phyloP scores from a whole-genome alignment of 768 basidiomycete genomes.

The Calocybe cyanea region DNA sequence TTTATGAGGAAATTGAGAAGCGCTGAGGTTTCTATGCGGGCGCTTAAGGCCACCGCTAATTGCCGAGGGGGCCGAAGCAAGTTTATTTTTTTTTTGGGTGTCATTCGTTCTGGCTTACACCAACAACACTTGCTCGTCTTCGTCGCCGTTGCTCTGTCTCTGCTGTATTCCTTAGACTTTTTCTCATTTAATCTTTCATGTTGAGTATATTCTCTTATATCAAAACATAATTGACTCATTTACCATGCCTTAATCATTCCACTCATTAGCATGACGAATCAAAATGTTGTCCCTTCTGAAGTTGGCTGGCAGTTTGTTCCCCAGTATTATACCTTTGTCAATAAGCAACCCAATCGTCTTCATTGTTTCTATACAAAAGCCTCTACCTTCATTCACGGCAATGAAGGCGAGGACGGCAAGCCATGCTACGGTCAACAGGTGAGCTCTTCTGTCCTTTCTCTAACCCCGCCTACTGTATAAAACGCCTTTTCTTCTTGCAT shows the following conservation, averaged over 20 bases:
- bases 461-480: not conserved
- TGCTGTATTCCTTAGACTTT: constrained; percentile 35
- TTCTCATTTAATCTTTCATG: constrained; percentile 30
- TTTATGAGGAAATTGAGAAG: not conserved
- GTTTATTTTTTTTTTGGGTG: constrained; percentile 29
- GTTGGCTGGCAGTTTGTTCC: constrained; percentile 99
- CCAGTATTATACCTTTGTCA: constrained; percentile 99
- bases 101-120: constrained; percentile 24
- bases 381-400: constrained; percentile 95
- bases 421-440: constrained; percentile 94
- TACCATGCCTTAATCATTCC: not conserved
- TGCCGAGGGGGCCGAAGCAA: constrained; percentile 24
- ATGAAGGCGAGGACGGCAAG: constrained; percentile 91
- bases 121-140: constrained; percentile 17
- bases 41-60: constrained; percentile 14
- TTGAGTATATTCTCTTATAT: constrained; percentile 12
- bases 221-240: not conserved
- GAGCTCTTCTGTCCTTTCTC: constrained; percentile 21
- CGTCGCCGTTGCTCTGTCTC: constrained; percentile 19
- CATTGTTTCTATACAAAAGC: constrained; percentile 99
- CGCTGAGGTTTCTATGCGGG: not conserved
- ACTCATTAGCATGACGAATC: constrained; percentile 32
- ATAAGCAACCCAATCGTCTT: constrained; percentile 93
- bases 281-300: constrained; percentile 78
- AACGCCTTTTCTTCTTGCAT: too few species aligned